phyloP scores from a whole-genome alignment of 2,329 filamentous ascomycete species.

The Sclerotiophoma versabilis region DNA sequence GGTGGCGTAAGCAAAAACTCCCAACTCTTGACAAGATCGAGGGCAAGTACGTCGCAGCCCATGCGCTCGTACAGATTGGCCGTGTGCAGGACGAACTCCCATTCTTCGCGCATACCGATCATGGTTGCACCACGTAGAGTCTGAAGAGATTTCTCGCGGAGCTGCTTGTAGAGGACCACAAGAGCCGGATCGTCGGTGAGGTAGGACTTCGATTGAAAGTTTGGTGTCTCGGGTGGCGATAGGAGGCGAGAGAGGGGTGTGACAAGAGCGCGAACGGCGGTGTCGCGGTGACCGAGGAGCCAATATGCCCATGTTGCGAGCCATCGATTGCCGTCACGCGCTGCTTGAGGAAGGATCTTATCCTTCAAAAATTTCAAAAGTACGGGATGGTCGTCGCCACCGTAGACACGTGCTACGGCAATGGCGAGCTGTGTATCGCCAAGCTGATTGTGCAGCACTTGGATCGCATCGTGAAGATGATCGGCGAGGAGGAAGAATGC shows the following conservation, averaged over 20 bases:
- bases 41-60: conserved; percentile 89
- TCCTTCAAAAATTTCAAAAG: conserved; percentile 78
- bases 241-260: conserved; percentile 79
- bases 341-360: conserved; percentile 78
- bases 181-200: conserved; percentile 90
- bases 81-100: conserved; percentile 88
- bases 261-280: conserved; percentile 83
- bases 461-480: conserved; percentile 82
- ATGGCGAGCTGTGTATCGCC: conserved; percentile 90
- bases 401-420: conserved; percentile 84
- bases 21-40: conserved; percentile 86
- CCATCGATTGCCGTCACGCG: conserved; percentile 87
- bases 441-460: conserved; percentile 84
- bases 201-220: conserved; percentile 78
- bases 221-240: conserved; percentile 71
- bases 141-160: conserved; percentile 81
- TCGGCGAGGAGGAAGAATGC: conserved; percentile 94
- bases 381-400: conserved; percentile 80
- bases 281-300: conserved; percentile 82
- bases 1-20: conserved; percentile 69
- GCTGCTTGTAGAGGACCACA: conserved; percentile 83
- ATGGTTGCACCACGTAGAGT: conserved; percentile 86
- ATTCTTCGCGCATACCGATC: conserved; percentile 79
- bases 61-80: conserved; percentile 85
- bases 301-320: conserved; percentile 95